Conservation (phyloP, 169 alveolate species). For the Plasmodium reichenowi region DNA sequence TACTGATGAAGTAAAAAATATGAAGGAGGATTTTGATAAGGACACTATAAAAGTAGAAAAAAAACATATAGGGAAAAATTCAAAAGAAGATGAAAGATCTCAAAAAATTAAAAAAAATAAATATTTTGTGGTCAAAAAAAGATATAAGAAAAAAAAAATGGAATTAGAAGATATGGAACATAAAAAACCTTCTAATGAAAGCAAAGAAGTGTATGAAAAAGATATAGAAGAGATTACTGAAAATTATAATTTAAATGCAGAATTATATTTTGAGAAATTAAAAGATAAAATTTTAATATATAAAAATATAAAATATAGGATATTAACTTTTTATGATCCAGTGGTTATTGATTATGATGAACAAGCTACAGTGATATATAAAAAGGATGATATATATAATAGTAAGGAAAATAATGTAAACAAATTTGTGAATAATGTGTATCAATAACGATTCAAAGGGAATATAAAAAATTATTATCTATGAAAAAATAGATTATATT, state of each 20-base stretch:
- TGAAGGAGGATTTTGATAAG: neutral
- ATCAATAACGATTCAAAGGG: conserved; percentile 7
- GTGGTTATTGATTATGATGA: conserved; percentile 70
- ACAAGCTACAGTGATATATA: conserved; percentile 76
- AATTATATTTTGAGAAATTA: conserved; percentile 51
- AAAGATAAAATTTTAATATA: conserved; percentile 58
- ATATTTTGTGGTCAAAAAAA: neutral
- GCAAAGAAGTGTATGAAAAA: conserved; percentile 48
- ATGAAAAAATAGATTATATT: too few species aligned
- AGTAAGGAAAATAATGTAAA: conserved; percentile 61
- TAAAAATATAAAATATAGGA: conserved; percentile 38
- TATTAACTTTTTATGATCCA: conserved; percentile 57
- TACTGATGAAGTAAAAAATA: conserved; percentile 1
- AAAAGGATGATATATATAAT: conserved; percentile 70
- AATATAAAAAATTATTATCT: too few species aligned
- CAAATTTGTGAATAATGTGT: conserved; percentile 73
- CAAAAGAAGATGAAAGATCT: neutral
- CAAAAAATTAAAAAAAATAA: neutral
- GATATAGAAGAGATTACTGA: conserved; percentile 47
- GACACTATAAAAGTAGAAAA: neutral
- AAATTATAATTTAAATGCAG: conserved; percentile 44
- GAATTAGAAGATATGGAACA: conserved; percentile 14
- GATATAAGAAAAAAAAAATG: conserved; percentile 26
- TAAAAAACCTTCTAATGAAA: conserved; percentile 16
- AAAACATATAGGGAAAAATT: neutral